phyloP scores from a whole-genome alignment of 805 yeast species.

The Lipomyces chichibuensis region DNA sequence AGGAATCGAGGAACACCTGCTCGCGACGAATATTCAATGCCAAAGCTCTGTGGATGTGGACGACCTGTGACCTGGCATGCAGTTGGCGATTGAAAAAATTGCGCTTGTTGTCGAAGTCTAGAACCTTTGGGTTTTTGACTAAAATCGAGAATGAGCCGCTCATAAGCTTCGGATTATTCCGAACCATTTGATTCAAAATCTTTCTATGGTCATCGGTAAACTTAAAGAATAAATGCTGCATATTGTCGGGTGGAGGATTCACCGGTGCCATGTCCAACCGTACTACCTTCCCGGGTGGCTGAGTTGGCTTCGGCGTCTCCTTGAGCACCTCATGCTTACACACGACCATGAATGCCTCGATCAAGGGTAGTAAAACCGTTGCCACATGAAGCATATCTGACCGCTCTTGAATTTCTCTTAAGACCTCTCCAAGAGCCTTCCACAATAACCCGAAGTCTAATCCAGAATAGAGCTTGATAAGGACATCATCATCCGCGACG shows the following conservation, averaged over 20 bases:
- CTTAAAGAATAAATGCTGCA: constrained; percentile 61
- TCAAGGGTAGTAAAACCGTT: constrained; percentile 78
- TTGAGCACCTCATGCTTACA: constrained; percentile 59
- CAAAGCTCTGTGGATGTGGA: constrained; percentile 50
- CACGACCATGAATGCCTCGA: constrained; percentile 94
- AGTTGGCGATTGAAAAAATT: constrained; percentile 78
- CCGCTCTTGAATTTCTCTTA: constrained; percentile 63
- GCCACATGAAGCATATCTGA: constrained; percentile 65
- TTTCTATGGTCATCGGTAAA: constrained; percentile 89
- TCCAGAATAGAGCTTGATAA: constrained; percentile 64
- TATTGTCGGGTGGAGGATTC: not conserved
- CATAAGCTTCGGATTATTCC: constrained; percentile 89
- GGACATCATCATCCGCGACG: constrained; percentile 48
- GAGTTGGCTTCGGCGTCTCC: constrained; percentile 39
- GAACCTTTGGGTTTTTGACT: constrained; percentile 81
- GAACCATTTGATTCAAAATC: constrained; percentile 86
- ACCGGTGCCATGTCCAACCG: constrained; percentile 54
- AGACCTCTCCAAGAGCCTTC: constrained; percentile 79
- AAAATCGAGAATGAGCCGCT: constrained; percentile 92
- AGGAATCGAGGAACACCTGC: constrained; percentile 89
- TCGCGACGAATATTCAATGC: constrained; percentile 77
- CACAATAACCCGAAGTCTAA: constrained; percentile 78
- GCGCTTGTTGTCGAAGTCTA: constrained; percentile 93
- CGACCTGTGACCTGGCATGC: constrained; percentile 50
- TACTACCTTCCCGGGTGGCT: constrained; percentile 54